Conservation (phyloP, 208 protist species). For the Wallacemonas rigidus region DNA sequence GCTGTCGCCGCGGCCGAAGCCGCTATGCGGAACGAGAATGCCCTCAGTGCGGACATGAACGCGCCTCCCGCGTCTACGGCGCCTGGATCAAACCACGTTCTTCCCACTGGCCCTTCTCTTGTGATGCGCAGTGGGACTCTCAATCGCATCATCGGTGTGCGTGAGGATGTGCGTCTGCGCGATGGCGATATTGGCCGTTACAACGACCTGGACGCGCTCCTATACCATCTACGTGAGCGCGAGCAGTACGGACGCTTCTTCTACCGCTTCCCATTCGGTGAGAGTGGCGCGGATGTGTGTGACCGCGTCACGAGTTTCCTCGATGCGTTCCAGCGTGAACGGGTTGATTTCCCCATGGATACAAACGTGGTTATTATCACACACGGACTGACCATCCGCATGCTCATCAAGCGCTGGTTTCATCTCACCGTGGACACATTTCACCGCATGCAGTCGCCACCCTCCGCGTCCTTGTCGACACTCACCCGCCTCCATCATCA, state of each 20-base stretch:
- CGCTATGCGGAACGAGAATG: conserved; percentile 11
- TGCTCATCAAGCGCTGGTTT: conserved; percentile 93
- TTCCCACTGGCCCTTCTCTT: conserved; percentile 22
- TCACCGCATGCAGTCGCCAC: conserved; percentile 80
- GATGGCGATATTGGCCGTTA: conserved; percentile 94
- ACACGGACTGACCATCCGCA: conserved; percentile 86
- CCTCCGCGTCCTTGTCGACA: conserved; percentile 63
- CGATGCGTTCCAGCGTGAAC: conserved; percentile 85
- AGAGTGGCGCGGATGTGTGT: conserved; percentile 93
- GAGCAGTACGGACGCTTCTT: conserved; percentile 91
- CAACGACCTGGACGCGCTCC: conserved; percentile 58
- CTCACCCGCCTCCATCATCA: conserved; percentile 81
- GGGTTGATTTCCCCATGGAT: conserved; percentile 79
- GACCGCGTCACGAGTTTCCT: conserved; percentile 92
- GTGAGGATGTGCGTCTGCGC: conserved; percentile 90
- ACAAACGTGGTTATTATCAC: conserved; percentile 91
- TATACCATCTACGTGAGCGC: conserved; percentile 68
- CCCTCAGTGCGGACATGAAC: not conserved
- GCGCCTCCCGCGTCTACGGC: not conserved
- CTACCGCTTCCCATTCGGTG: conserved; percentile 91
- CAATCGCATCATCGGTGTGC: conserved; percentile 74
- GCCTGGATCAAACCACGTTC: conserved; percentile 1
- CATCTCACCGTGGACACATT: conserved; percentile 91
- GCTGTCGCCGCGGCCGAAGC: not conserved
- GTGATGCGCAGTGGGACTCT: conserved; percentile 38